Percentiles rank a stretch among this genome's conserved stretches.
Evolutionary conservation across 192 early-diverging fungal species (phyloP).

Genomic region (Geranomyces michiganensis): DNA sequence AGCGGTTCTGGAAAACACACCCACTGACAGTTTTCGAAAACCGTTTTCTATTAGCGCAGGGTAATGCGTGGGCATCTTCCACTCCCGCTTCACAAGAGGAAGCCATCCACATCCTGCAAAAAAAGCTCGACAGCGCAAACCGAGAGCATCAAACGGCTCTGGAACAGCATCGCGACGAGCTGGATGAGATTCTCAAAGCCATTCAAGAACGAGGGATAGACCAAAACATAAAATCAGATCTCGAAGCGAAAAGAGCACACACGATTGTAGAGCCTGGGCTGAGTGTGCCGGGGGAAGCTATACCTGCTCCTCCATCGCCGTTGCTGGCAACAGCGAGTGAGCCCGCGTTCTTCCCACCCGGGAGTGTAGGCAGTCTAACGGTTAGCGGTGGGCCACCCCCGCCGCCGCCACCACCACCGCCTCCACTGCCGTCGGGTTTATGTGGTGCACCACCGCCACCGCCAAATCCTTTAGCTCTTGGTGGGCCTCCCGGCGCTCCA

Average conservation of each 20-base stretch:
- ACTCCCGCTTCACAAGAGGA: not conserved
- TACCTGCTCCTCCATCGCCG: conserved; percentile 1
- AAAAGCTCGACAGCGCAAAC: conserved; percentile 2
- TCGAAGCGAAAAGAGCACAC: not conserved
- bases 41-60: not conserved
- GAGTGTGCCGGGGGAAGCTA: not conserved
- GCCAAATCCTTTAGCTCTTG: conserved; percentile 32
- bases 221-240: not conserved
- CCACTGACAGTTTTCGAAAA: not conserved
- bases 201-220: not conserved
- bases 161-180: conserved; percentile 21
- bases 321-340: conserved; percentile 26
- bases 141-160: conserved; percentile 12
- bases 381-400: conserved; percentile 10
- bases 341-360: conserved; percentile 20
- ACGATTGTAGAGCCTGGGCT: not conserved
- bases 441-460: conserved; percentile 36
- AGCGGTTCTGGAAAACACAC: too few species aligned
- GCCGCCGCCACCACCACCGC: conserved; percentile 35
- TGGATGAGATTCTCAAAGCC: conserved; percentile 12
- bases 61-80: not conserved
- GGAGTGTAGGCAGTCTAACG: not conserved
- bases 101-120: not conserved
- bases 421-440: conserved; percentile 27
- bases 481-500: conserved; percentile 33